Conservation (phyloP, 1,139 yeast species). For the Suhomyces yuchorum region DNA sequence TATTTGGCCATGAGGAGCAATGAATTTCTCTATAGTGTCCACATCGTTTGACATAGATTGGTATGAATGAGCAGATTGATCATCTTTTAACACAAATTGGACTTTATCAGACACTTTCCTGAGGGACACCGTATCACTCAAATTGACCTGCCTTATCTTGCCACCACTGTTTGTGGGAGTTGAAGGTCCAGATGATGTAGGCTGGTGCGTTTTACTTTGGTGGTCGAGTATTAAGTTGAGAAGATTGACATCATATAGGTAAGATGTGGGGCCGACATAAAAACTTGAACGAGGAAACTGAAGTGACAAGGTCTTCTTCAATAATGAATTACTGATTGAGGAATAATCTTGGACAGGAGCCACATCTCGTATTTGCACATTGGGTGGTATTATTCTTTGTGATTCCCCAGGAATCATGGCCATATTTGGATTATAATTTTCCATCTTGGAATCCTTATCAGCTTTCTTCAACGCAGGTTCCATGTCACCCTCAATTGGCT, state of each 20-base stretch:
- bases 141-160: slow-evolving; percentile 65
- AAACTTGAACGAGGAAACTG: slow-evolving; percentile 79
- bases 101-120: slow-evolving; percentile 67
- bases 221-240: slow-evolving; percentile 55
- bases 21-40: slow-evolving; percentile 69
- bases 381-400: slow-evolving; percentile 41
- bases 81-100: slow-evolving; percentile 71
- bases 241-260: slow-evolving; percentile 59
- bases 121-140: slow-evolving; percentile 57
- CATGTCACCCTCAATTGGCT: slow-evolving; percentile 26
- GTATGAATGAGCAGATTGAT: slow-evolving; percentile 65
- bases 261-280: slow-evolving; percentile 73
- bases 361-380: slow-evolving; percentile 55
- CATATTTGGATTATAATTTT: slow-evolving; percentile 4
- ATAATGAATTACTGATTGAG: slow-evolving; percentile 48
- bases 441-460: slow-evolving; percentile 6
- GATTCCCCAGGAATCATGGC: slow-evolving; percentile 14
- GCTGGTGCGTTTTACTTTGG: slow-evolving; percentile 25
- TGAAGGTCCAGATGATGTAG: slow-evolving; percentile 3
- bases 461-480: slow-evolving; percentile 22
- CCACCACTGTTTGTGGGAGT: slow-evolving; percentile 14
- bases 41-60: slow-evolving; percentile 66
- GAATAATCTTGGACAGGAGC: slow-evolving; percentile 60
- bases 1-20: slow-evolving; percentile 77
- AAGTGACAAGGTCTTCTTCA: slow-evolving; percentile 47